Evolutionary conservation across 75 land plant genomes (phyloP).

Genomic region (Cunninghamia lanceolata): DNA sequence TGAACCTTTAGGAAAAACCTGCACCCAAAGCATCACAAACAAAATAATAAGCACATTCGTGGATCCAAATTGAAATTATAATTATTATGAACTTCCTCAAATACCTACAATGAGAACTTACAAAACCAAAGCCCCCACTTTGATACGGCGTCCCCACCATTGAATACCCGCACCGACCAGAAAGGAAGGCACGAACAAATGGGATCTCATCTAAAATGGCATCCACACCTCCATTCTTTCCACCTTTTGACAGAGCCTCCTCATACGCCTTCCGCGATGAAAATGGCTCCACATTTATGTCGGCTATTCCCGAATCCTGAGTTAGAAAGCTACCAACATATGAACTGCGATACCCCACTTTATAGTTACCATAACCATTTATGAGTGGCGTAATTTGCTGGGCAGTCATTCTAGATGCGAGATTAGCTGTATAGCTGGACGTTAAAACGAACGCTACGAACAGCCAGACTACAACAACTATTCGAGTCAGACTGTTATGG

Average conservation of each 20-base stretch:
- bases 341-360: too few species aligned
- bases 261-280: constrained; percentile 12
- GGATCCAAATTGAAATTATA: too few species aligned
- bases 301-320: not conserved
- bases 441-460: too few species aligned
- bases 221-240: constrained; percentile 43
- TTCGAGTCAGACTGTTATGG: constrained; percentile 34
- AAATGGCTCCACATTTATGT: constrained; percentile 8
- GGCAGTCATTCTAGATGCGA: constrained; percentile 62
- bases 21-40: not conserved
- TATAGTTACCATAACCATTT: not conserved
- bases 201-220: constrained; percentile 59
- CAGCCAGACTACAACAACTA: too few species aligned
- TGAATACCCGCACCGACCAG: too few species aligned
- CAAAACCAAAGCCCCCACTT: constrained; percentile 14
- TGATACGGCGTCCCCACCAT: too few species aligned
- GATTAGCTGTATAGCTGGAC: constrained; percentile 70
- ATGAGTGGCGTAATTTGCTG: constrained; percentile 52
- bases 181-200: too few species aligned
- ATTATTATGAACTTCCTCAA: constrained; percentile 9
- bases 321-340: constrained; percentile 4
- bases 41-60: rapidly evolving
- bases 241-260: constrained; percentile 41
- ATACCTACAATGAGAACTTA: constrained; percentile 44
- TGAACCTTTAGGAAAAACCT: not conserved